Evolutionary conservation across 2,329 filamentous ascomycete genomes (phyloP).

Genomic region (Arthrobotrys musiformis): DNA sequence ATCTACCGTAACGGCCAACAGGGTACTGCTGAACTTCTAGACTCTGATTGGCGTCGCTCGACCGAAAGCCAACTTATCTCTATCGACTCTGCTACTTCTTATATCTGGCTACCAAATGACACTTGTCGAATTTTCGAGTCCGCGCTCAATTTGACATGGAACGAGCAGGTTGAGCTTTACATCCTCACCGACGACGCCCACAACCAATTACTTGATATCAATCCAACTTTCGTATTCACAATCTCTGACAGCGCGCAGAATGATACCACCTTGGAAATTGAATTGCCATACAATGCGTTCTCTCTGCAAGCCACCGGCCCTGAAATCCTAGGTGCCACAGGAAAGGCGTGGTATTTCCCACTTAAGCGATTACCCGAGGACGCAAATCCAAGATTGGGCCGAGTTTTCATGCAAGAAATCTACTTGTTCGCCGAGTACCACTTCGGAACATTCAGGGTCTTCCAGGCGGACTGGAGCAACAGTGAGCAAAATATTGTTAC

Average conservation of each 20-base stretch:
- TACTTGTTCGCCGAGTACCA: conserved; percentile 52
- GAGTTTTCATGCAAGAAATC: conserved; percentile 49
- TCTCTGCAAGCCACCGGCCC: conserved; percentile 33
- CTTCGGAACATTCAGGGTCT: conserved; percentile 26
- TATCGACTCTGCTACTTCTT: conserved; percentile 44
- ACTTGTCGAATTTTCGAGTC: conserved; percentile 37
- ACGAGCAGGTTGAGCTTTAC: conserved; percentile 23
- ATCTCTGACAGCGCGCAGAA: conserved; percentile 31
- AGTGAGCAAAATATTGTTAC: conserved; percentile 34
- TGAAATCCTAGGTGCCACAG: conserved; percentile 20
- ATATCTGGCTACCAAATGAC: conserved; percentile 44
- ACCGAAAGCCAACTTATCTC: conserved; percentile 16
- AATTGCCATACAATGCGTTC: conserved; percentile 44
- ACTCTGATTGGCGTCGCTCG: conserved; percentile 2
- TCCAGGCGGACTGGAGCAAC: conserved; percentile 37
- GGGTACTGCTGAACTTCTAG: conserved; percentile 38
- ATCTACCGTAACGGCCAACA: conserved; percentile 36
- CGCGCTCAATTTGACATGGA: conserved; percentile 37
- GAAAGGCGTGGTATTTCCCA: conserved; percentile 47
- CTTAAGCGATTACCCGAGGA: conserved; percentile 28
- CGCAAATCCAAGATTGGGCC: conserved; percentile 28
- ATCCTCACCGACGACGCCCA: conserved; percentile 36
- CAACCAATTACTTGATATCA: conserved; percentile 20
- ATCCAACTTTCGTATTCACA: conserved; percentile 39
- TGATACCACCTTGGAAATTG: conserved; percentile 8